These are phyloP conservation scores for Auricularia cornea DNA, from an alignment of 768 basidiomycete genomes.

Conservation along the genomic window DNA sequence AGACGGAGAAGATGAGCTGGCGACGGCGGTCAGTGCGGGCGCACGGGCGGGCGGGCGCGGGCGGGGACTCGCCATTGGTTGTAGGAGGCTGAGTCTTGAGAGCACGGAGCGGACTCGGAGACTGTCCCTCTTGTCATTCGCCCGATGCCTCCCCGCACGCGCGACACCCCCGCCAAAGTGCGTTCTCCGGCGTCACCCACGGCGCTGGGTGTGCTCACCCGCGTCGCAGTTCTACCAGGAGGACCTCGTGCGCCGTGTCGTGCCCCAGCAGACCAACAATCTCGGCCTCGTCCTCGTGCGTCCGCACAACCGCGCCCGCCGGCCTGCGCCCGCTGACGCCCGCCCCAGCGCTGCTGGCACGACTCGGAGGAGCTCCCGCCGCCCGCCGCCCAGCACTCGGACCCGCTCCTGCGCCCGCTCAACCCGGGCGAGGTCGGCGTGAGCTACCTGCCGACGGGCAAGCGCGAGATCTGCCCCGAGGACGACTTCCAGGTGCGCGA, in stretches of 20 bases:
- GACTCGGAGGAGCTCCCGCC: conserved; percentile 65
- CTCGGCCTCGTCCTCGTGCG: conserved; percentile 62
- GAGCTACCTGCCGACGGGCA: conserved; percentile 48
- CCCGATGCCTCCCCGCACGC: neutral
- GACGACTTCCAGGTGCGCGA: conserved; percentile 62
- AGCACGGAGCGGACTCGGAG: neutral
- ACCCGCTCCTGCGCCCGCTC: conserved; percentile 71
- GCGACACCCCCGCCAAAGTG: neutral
- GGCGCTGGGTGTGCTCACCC: neutral
- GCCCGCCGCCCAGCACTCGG: conserved; percentile 31
- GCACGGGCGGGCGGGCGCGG: neutral
- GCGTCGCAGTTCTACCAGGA: conserved; percentile 51
- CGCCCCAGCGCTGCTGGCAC: conserved; percentile 73
- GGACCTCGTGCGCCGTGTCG: conserved; percentile 51
- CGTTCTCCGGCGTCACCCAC: too few species aligned
- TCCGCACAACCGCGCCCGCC: conserved; percentile 4
- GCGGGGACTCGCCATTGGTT: neutral
- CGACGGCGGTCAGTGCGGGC: neutral
- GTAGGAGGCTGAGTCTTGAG: neutral
- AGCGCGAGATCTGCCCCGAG: conserved; percentile 64
- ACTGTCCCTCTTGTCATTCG: neutral
- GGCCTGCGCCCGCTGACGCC: conserved; percentile 1
- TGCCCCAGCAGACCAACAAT: conserved; percentile 22
- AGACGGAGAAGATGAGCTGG: conserved; percentile 92
- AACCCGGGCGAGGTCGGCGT: conserved; percentile 76